A percentile compares a stretch with the other conserved stretches of the same genome.
phyloP scores from a whole-genome alignment of 352 stramenopile genomes.

The Phytopythium cucurbitacearum region DNA sequence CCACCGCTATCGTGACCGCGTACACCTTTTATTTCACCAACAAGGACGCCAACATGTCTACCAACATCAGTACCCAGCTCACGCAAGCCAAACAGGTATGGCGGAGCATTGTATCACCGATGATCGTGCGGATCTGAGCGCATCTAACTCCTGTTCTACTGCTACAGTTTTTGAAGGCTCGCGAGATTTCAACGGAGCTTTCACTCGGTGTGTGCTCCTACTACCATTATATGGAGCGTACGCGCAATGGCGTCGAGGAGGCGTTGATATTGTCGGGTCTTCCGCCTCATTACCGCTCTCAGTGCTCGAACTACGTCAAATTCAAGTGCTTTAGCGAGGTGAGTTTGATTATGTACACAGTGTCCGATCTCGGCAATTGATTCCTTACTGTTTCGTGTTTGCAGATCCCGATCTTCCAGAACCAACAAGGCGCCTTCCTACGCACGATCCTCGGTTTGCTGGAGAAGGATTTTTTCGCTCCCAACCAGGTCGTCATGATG shows the following conservation, averaged over 20 bases:
- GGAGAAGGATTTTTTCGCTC: constrained; percentile 45
- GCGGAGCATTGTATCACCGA: background rate
- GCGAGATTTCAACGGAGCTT: constrained; percentile 30
- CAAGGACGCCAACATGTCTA: constrained; percentile 53
- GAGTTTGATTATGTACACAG: background rate
- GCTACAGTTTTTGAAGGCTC: constrained; percentile 34
- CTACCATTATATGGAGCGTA: constrained; percentile 75
- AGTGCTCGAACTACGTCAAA: constrained; percentile 48
- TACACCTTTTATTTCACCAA: constrained; percentile 74
- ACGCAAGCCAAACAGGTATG: constrained; percentile 45
- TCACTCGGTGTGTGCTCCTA: constrained; percentile 36
- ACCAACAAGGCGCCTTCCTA: constrained; percentile 43
- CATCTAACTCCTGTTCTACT: background rate
- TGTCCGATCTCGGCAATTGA: background rate
- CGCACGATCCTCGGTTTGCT: constrained; percentile 39
- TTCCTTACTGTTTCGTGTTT: background rate
- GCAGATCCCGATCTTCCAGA: constrained; percentile 40
- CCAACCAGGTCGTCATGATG: constrained; percentile 25
- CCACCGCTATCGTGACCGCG: constrained; percentile 59
- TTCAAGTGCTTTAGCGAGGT: constrained; percentile 39
- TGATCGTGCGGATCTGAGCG: constrained; percentile 1
- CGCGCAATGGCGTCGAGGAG: constrained; percentile 50
- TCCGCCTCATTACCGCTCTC: constrained; percentile 40
- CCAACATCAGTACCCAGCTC: constrained; percentile 56
- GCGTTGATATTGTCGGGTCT: constrained; percentile 38